Evolutionary conservation across 305 asterid species (phyloP).

Genomic region (Rubia occidens): DNA sequence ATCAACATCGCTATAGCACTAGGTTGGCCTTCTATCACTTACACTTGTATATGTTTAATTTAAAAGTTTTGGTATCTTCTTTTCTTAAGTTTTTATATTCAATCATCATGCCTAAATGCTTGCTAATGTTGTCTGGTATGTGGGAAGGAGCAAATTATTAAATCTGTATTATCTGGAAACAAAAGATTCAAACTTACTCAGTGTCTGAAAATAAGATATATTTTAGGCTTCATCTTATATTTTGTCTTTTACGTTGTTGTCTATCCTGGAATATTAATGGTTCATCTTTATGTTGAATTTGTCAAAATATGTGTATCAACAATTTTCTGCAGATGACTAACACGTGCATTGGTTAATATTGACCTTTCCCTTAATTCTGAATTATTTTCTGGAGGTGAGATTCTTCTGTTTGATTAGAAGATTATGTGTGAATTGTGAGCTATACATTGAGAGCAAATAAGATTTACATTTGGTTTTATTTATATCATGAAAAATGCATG

Average conservation of each 20-base stretch:
- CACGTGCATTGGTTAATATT: neutral
- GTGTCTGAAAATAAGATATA: neutral
- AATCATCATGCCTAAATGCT: neutral
- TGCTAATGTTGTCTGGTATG: neutral
- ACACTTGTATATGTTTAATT: conserved; percentile 25
- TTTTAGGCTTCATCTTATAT: neutral
- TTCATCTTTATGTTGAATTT: neutral
- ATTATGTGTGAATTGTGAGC: neutral
- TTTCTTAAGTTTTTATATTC: neutral
- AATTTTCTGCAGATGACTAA: neutral
- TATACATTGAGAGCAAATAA: neutral
- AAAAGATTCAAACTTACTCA: neutral
- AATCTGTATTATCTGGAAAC: neutral
- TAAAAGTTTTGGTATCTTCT: neutral
- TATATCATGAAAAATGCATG: too few species aligned
- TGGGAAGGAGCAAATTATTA: neutral
- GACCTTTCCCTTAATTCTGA: neutral
- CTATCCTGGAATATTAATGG: neutral
- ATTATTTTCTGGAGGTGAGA: neutral
- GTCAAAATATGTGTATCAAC: neutral
- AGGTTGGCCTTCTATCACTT: conserved; percentile 30
- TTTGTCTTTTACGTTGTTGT: neutral
- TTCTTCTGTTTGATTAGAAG: neutral
- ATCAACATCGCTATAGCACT: conserved; percentile 72
- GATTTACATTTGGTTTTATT: too few species aligned